These are phyloP conservation scores for Verbascum thapsus DNA, from an alignment of 257 asterid species.

Conservation along the genomic window DNA sequence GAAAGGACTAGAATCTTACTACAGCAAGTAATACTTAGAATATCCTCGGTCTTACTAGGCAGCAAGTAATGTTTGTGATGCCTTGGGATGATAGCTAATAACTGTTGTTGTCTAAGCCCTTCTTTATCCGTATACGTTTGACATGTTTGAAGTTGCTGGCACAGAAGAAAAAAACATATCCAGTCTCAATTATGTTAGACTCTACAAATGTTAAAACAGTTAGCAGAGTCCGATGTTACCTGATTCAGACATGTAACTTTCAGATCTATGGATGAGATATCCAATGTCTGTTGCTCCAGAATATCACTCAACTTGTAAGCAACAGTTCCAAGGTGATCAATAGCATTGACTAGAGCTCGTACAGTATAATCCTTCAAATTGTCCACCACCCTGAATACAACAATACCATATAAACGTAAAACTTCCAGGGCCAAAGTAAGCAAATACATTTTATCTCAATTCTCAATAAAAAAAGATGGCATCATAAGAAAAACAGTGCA, in stretches of 20 bases:
- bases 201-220: constrained; percentile 3
- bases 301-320: constrained; percentile 83
- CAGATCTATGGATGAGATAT: constrained; percentile 69
- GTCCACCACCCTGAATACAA: constrained; percentile 70
- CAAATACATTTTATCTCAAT: constrained; percentile 4
- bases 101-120: constrained; percentile 94
- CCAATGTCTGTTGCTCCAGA: constrained; percentile 73
- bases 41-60: constrained; percentile 63
- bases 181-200: constrained; percentile 31
- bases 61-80: constrained; percentile 93
- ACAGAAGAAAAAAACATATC: constrained; percentile 10
- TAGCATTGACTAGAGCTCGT: constrained; percentile 89
- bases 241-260: constrained; percentile 70
- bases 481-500: constrained; percentile 3
- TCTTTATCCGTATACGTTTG: constrained; percentile 75
- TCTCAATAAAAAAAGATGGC: constrained; percentile 15
- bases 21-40: constrained; percentile 11
- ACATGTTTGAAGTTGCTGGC: constrained; percentile 83
- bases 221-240: constrained; percentile 42
- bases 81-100: constrained; percentile 85
- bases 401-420: constrained; percentile 15
- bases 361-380: constrained; percentile 91
- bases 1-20: constrained; percentile 19
- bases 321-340: constrained; percentile 95
- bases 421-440: constrained; percentile 8